phyloP scores from a whole-genome alignment of 2,329 filamentous ascomycete genomes.

The Aspergillus ochraceoroseus region DNA sequence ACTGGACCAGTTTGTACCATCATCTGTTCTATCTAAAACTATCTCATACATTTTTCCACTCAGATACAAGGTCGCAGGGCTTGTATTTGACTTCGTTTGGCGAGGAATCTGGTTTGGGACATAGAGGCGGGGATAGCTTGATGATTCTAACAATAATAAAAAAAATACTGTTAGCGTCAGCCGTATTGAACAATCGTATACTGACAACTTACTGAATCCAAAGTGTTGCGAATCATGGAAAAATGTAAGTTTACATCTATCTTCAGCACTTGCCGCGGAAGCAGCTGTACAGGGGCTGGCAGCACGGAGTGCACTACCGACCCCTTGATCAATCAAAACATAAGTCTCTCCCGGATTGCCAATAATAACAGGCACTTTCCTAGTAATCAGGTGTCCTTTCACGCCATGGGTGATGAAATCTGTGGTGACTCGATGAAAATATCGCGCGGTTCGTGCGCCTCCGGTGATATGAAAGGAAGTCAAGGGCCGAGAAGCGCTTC shows the following conservation, averaged over 20 bases:
- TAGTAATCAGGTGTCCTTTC: constrained; percentile 19
- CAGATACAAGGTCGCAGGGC: constrained; percentile 24
- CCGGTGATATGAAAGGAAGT: constrained; percentile 8
- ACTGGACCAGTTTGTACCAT: constrained; percentile 18
- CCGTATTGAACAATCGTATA: constrained; percentile 4
- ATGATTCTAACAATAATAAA: constrained; percentile 16
- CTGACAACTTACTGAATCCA: constrained; percentile 20
- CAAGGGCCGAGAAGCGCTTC: constrained; percentile 13
- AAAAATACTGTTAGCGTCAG: constrained; percentile 13
- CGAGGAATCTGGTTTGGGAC: constrained; percentile 19
- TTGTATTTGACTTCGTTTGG: constrained; percentile 23
- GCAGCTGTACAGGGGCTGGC: constrained; percentile 14
- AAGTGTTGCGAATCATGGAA: constrained; percentile 28
- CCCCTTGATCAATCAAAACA: constrained; percentile 20
- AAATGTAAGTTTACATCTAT: constrained; percentile 26
- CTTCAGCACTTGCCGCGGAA: constrained; percentile 14
- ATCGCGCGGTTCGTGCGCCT: constrained; percentile 14
- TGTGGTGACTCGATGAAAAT: constrained; percentile 23
- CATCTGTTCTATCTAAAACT: constrained; percentile 23
- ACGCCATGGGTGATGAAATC: constrained; percentile 21
- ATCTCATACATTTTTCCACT: constrained; percentile 27
- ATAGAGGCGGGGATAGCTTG: constrained; percentile 25
- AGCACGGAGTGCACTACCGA: constrained; percentile 24
- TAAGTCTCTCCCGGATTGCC: constrained; percentile 23
- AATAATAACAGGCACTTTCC: constrained; percentile 22